Percentiles rank a stretch among this genome's conserved stretches.
Evolutionary conservation across 805 yeast genomes (phyloP).

Genomic region (Candida vartiovaarae): DNA sequence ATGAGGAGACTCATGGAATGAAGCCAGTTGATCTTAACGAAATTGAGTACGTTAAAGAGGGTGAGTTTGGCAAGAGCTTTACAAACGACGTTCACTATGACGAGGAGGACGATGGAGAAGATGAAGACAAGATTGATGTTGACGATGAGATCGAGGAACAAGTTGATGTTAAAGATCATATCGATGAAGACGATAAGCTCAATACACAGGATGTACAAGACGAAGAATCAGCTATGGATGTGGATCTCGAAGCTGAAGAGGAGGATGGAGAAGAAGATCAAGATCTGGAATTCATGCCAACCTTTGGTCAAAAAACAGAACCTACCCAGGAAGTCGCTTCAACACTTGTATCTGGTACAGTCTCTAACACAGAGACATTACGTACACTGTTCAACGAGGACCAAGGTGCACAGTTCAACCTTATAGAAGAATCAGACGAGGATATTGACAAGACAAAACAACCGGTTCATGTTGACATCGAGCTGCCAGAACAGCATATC

Average conservation of each 20-base stretch:
- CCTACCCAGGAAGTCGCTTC: slow-evolving; percentile 1
- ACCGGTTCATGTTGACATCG: slow-evolving; percentile 20
- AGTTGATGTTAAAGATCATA: not conserved
- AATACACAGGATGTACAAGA: not conserved
- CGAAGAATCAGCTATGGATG: not conserved
- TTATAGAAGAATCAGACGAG: slow-evolving; percentile 37
- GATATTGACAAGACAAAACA: slow-evolving; percentile 36
- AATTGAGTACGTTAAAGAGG: slow-evolving; percentile 24
- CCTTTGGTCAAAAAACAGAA: slow-evolving; percentile 31
- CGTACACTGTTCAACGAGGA: slow-evolving; percentile 45
- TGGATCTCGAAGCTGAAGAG: slow-evolving; percentile 12
- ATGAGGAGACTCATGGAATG: slow-evolving; percentile 27
- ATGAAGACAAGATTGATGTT: not conserved
- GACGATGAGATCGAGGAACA: not conserved
- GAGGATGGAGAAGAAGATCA: slow-evolving; percentile 19
- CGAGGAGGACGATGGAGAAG: slow-evolving; percentile 13
- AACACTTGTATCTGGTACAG: slow-evolving; percentile 21
- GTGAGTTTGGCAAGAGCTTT: slow-evolving; percentile 17
- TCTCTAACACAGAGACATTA: slow-evolving; percentile 51
- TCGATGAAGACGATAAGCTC: not conserved
- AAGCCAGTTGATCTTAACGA: slow-evolving; percentile 10
- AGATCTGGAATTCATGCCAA: slow-evolving; percentile 39
- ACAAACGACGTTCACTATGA: slow-evolving; percentile 13
- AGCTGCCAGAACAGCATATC: slow-evolving; percentile 17
- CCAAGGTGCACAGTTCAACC: slow-evolving; percentile 31